Conservation (phyloP, 805 yeast species). For the Barnettozyma wickerhamii region DNA sequence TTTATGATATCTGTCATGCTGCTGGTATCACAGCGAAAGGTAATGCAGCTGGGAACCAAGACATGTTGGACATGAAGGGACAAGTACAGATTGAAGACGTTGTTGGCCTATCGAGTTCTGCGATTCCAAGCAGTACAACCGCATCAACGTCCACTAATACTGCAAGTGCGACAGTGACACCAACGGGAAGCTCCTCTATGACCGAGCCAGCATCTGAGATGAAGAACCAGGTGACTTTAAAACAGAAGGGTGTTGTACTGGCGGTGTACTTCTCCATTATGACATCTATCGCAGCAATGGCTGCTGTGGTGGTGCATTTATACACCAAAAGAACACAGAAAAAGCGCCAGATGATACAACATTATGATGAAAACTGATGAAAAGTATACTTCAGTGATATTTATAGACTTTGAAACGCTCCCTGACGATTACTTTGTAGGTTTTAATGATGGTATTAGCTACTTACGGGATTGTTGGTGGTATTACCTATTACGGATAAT, state of each 20-base stretch:
- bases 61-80: constrained; percentile 53
- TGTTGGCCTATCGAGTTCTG: neutral
- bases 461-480: too few relatives aligned
- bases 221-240: constrained; percentile 12
- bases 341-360: too few relatives aligned
- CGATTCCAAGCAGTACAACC: neutral
- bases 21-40: constrained; percentile 48
- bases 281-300: constrained; percentile 9
- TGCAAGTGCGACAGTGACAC: neutral
- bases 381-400: too few relatives aligned
- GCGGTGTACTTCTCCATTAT: constrained; percentile 31
- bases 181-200: too few relatives aligned
- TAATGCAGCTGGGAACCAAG: constrained; percentile 64
- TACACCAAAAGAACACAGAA: too few relatives aligned
- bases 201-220: too few relatives aligned
- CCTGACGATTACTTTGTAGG: too few relatives aligned
- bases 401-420: too few relatives aligned
- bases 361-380: too few relatives aligned
- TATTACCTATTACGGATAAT: neutral
- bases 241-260: constrained; percentile 21
- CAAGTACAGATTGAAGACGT: constrained; percentile 19
- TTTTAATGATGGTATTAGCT: too few relatives aligned
- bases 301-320: too few relatives aligned
- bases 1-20: constrained; percentile 43
- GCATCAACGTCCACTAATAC: neutral